Evolutionary conservation across 306 rosid species (phyloP), one percentile per base, ranked within the genome.

Genomic region (Rosa multiflora): DNA sequence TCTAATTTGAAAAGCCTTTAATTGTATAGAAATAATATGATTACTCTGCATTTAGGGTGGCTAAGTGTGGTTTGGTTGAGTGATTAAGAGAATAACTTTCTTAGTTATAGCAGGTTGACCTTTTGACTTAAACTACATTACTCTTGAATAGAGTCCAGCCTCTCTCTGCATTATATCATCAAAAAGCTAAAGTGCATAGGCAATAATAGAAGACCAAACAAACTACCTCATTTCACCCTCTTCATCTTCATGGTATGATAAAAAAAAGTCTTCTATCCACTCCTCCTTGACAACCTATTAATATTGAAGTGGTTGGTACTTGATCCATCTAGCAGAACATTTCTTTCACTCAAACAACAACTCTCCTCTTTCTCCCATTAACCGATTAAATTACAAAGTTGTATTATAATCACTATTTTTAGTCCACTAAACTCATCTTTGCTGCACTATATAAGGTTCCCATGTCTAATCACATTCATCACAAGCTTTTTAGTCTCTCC

Each of bases 21-120:
- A 23, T 18, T 42, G 53, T 32, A 58, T 1, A 18, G 13, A 74
- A 56, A 58, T 56, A 71, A 71, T 51, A 9, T 55, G 78, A 12
- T 14, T 8, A 44, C 76, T 5, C 68, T 82, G 26, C 64, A 37
- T 43, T 85, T 88, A 85, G 87, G 83, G 77, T 78, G 76, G 77
- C n/a, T 64, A 23, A 47, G 35, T 63, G 78, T 85, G 89, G 88
- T 79, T 89, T 85, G 70, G 94, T 88, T 88, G 83, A 77, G 76
- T 82, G 79, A 82, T 70, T 46, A 74, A 75, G 83, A 71, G 66
- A 49, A 66, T 81, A 63, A 76, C 11, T 64, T 51, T 46, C 21
- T 4, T 18, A 23, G 58, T 14, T 21, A 42, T 40, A 6, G 42
- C 39, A 74, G 32, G 78, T 61, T 61, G 79, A 53, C 72, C 69